Evolutionary conservation across 2,329 filamentous ascomycete genomes (phyloP).

Genomic region (Ceratocystis destructans): DNA sequence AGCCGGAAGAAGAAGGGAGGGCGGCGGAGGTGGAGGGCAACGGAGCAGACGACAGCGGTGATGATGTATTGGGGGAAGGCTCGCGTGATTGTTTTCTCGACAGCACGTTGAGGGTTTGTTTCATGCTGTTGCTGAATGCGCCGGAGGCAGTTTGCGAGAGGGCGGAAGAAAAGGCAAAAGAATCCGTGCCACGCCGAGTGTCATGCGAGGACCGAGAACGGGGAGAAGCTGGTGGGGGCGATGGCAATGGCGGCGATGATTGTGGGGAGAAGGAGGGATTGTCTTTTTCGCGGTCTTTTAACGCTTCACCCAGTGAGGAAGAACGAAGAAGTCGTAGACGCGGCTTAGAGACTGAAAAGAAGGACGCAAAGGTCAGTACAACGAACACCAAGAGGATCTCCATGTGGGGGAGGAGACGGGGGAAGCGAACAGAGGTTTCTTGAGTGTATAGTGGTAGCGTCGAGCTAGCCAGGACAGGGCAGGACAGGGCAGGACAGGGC

Average conservation of each 20-base stretch:
- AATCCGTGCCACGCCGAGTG: conserved; percentile 23
- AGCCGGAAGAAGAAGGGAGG: not conserved
- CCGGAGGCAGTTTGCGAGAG: conserved; percentile 27
- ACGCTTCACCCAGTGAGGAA: conserved; percentile 4
- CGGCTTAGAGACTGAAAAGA: conserved; percentile 16
- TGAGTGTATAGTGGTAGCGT: too few relatives aligned
- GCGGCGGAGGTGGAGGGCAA: conserved; percentile 20
- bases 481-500: too few relatives aligned
- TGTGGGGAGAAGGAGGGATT: not conserved
- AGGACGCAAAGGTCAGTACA: conserved; percentile 16
- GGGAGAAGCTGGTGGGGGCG: not conserved
- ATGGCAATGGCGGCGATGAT: not conserved
- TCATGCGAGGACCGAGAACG: conserved; percentile 4
- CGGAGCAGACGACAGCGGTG: conserved; percentile 23
- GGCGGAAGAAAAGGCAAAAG: conserved; percentile 23
- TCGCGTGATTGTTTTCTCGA: conserved; percentile 23
- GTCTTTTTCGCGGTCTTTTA: conserved; percentile 7
- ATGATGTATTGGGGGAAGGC: conserved; percentile 19
- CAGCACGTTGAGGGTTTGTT: conserved; percentile 23
- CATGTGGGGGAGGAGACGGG: conserved; percentile 7
- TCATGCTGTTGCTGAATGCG: conserved; percentile 31
- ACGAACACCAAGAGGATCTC: conserved; percentile 13
- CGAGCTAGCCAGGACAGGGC: too few relatives aligned
- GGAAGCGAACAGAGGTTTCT: not conserved
- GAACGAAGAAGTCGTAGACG: conserved; percentile 17